Percentiles rank a stretch among this genome's conserved stretches.
These are phyloP conservation scores for Furculomyces boomerangus DNA, from an alignment of 371 early-diverging fungal genomes.

Conservation along the genomic window DNA sequence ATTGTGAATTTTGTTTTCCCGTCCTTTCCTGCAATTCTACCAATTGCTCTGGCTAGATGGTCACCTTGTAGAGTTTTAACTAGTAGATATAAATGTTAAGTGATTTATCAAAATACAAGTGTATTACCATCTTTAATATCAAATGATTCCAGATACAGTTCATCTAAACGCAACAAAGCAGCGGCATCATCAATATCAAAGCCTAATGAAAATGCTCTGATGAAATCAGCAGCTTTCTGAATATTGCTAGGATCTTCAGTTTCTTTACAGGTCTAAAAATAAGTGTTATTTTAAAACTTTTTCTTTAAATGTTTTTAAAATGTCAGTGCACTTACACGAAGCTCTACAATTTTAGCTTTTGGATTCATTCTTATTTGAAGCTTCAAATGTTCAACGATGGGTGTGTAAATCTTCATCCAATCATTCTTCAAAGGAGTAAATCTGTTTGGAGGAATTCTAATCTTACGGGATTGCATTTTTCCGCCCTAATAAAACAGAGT, in stretches of 20 bases:
- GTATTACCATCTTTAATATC: constrained; percentile 77
- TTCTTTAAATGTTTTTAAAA: neutral
- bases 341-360: constrained; percentile 72
- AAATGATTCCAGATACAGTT: constrained; percentile 89
- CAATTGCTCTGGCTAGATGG: constrained; percentile 95
- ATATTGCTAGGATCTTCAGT: constrained; percentile 75
- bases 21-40: constrained; percentile 97
- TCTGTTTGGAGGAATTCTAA: constrained; percentile 86
- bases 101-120: neutral
- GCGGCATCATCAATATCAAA: constrained; percentile 90
- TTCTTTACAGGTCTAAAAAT: constrained; percentile 41
- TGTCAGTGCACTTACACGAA: constrained; percentile 17
- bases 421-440: constrained; percentile 80
- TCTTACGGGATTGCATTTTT: constrained; percentile 42
- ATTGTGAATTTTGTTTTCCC: constrained; percentile 97
- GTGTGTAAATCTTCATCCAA: constrained; percentile 97
- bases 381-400: constrained; percentile 95
- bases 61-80: constrained; percentile 90
- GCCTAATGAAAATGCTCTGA: constrained; percentile 78
- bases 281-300: neutral
- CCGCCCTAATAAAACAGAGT: neutral
- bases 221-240: constrained; percentile 91
- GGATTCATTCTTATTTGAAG: constrained; percentile 95
- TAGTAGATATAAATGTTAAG: neutral
- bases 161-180: constrained; percentile 87